phyloP scores from a whole-genome alignment of 352 stramenopile species.

The Blastocystis sp. region DNA sequence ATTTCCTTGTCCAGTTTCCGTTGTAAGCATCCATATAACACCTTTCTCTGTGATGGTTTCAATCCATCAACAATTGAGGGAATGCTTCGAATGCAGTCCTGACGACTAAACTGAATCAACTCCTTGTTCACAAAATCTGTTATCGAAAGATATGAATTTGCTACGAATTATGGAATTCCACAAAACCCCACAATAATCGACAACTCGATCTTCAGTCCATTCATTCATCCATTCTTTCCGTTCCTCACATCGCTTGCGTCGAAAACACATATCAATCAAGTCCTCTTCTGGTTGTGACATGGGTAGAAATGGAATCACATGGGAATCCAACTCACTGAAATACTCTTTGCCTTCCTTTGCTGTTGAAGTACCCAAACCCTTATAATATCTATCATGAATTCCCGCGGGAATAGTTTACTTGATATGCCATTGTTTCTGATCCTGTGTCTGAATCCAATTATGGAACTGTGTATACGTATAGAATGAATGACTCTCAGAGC shows the following conservation, averaged over 20 bases:
- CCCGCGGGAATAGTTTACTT: constrained; percentile 69
- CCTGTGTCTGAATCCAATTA: constrained; percentile 78
- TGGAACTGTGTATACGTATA: constrained; percentile 93
- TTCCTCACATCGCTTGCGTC: constrained; percentile 86
- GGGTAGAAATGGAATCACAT: constrained; percentile 81
- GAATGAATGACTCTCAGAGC: constrained; percentile 77
- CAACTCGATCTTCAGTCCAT: constrained; percentile 76
- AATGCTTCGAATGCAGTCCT: constrained; percentile 90
- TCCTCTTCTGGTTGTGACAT: constrained; percentile 68
- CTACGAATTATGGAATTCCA: constrained; percentile 51
- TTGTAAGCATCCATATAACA: constrained; percentile 28
- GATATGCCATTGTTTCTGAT: constrained; percentile 83
- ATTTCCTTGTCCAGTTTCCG: constrained; percentile 92
- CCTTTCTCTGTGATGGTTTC: constrained; percentile 90
- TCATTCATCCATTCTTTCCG: constrained; percentile 87
- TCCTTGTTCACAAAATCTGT: constrained; percentile 95
- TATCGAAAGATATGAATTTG: constrained; percentile 80
- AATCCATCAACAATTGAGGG: constrained; percentile 89
- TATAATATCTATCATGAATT: constrained; percentile 81
- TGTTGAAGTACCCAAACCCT: constrained; percentile 94
- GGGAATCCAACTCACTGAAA: constrained; percentile 83
- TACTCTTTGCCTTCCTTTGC: constrained; percentile 90
- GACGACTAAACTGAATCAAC: constrained; percentile 92
- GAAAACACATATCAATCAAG: constrained; percentile 92
- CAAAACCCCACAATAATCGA: constrained; percentile 74